phyloP scores from a whole-genome alignment of 495 filamentous ascomycete genomes.

The Aspergillus saccharolyticus region DNA sequence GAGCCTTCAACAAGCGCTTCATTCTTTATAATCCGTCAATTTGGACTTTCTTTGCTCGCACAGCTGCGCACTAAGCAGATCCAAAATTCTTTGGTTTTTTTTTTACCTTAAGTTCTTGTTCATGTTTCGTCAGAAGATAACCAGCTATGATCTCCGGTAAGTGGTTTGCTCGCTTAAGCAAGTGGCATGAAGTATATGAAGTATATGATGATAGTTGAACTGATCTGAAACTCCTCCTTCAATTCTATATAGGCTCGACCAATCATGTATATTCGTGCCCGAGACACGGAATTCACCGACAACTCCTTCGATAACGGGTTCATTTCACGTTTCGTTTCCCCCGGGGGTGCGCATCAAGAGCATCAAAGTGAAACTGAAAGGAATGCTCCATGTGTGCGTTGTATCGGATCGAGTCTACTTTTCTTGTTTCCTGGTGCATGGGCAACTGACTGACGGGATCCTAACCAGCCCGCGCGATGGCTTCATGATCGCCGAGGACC shows the following conservation, averaged over 20 bases:
- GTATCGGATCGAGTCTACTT: not conserved
- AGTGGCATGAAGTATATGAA: not conserved
- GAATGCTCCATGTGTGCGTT: conserved; percentile 17
- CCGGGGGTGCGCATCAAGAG: conserved; percentile 7
- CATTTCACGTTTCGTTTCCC: conserved; percentile 8
- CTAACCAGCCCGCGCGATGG: conserved; percentile 8
- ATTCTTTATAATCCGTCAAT: not conserved
- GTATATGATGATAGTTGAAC: too few species aligned
- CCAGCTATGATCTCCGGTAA: not conserved
- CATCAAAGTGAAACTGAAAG: conserved; percentile 17
- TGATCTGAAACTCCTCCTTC: too few species aligned
- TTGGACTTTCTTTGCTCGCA: not conserved
- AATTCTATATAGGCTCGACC: conserved; percentile 17
- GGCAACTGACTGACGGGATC: not conserved
- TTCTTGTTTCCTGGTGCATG: not conserved
- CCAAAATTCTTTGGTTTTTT: not conserved
- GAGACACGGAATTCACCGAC: conserved; percentile 1
- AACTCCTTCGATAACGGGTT: conserved; percentile 14
- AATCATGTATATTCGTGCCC: conserved; percentile 19
- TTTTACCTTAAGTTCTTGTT: not conserved
- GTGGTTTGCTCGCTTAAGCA: too few species aligned
- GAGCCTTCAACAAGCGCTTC: not conserved
- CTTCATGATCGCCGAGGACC: not conserved
- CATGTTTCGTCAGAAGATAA: not conserved
- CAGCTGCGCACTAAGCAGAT: too few species aligned